Evolutionary conservation across 352 stramenopile genomes (phyloP), one percentile per base, ranked within the genome.

Genomic region (Phytophthora lateralis): DNA sequence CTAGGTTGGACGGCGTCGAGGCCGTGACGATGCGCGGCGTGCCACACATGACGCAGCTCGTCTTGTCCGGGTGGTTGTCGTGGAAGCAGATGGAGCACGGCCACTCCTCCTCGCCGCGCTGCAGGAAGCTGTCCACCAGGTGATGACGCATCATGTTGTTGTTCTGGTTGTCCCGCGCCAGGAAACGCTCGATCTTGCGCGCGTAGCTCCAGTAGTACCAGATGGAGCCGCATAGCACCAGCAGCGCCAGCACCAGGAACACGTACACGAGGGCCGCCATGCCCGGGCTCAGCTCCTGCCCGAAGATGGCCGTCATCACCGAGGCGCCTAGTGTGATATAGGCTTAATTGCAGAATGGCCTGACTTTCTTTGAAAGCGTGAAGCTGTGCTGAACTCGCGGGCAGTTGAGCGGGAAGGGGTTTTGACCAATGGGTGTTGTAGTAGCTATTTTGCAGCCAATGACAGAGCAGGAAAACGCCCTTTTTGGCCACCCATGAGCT

Each of bases 71-170:
- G 63, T 95, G 86, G 71, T 95, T 93, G 60, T 92, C 82, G 68
- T 95, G 86, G 71, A 92, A 95, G 61, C 86, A 95, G 45, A 95
- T 95, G 18, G 86, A 93, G 66, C 84, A 95, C 18, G 84, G 83
- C 86, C 86, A 95, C 47, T 91, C 84, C 49, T 91, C 69, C 49
- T 93, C 80, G 8, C 86, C 86, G 42, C 84, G 84, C 63, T 89
- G 76, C 6, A 95, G 60, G 53, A 95, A 95, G 52, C 76, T 90
- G 66, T 95, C 86, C 27, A 92, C 78, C 55, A 95, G 80, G 55
- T 93, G 79, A 50, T 95, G 84, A 1, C 86, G 82, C 82, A 91
- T 89, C 86, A 95, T 95, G 73, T 95, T 95, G 73, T 95, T 95
- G 66, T 95, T 90, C 38, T 82, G 63, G 53, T 95, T 95, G 60